These are phyloP conservation scores for Phanerochaete sordida DNA, from an alignment of 768 basidiomycete genomes.

Conservation along the genomic window DNA sequence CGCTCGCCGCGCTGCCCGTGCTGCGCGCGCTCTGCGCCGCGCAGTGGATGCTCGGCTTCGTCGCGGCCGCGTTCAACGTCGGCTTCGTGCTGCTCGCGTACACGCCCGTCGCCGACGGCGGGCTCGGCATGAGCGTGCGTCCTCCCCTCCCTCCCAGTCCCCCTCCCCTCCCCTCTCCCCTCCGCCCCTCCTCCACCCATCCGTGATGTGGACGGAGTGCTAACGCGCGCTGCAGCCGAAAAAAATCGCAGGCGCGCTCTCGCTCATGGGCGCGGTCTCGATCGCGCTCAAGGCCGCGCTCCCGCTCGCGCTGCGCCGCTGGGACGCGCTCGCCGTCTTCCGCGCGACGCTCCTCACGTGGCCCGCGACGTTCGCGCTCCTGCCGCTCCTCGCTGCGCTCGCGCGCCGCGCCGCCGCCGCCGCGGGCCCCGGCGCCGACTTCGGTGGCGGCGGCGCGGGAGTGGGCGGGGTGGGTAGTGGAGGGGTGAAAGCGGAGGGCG, in stretches of 20 bases:
- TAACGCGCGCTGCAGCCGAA: constrained; percentile 35
- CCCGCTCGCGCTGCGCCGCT: constrained; percentile 48
- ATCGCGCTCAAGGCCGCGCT: constrained; percentile 50
- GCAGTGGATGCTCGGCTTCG: constrained; percentile 49
- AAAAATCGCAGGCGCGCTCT: constrained; percentile 58
- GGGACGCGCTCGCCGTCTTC: constrained; percentile 46
- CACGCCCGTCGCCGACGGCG: constrained; percentile 54
- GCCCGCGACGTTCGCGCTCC: constrained; percentile 46
- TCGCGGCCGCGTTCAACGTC: constrained; percentile 56
- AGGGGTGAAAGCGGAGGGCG: too few species aligned
- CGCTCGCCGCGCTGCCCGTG: constrained; percentile 46
- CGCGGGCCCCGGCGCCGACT: not conserved
- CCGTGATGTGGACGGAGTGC: too few species aligned
- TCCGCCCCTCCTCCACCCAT: too few species aligned
- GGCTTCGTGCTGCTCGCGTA: constrained; percentile 67
- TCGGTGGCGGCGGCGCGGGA: constrained; percentile 12
- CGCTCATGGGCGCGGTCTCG: constrained; percentile 48
- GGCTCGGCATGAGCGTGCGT: constrained; percentile 57
- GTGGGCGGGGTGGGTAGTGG: too few species aligned
- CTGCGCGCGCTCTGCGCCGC: constrained; percentile 51
- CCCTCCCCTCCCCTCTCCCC: not conserved
- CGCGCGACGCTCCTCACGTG: constrained; percentile 49
- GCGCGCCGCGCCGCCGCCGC: constrained; percentile 33
- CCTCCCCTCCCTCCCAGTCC: not conserved
- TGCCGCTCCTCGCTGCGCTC: constrained; percentile 50